Evolutionary conservation across 2,329 filamentous ascomycete species (phyloP), one percentile per base, ranked within the genome.

Genomic region (Coniochaeta hoffmannii): DNA sequence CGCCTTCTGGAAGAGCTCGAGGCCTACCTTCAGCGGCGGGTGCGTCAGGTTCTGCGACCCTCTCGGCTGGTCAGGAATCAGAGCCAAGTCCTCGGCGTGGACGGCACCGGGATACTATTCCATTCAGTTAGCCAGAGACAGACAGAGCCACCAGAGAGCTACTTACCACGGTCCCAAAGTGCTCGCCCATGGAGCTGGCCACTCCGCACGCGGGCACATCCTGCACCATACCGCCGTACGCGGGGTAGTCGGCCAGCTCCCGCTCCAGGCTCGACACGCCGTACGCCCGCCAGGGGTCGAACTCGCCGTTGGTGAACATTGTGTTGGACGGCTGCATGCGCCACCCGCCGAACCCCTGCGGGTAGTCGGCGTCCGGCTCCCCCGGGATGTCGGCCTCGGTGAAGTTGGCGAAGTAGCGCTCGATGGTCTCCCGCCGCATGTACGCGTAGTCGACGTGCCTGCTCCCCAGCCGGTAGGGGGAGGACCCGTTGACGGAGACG

Each of bases 221-320:
- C 50, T 58, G 54, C 10, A 41, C 55, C 5, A 55, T 55, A 26
- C 30, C 34, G 12, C 56, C 44, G 46, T 28, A 19, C 34, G 56
- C 56, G 3, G 56, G 34, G 15, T 12, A 36, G 15, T 36, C 57
- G 22, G 44, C 56, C 8, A n/a, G 38, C 14, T 58, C 56, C 17
- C 12, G 22, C 14, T 59, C 57, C 12, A 26, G 55, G 5, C 56
- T 58, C 6, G 53, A 35, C 32, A 55, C 54, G n/a, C 51, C 53
- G 28, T 53, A 54, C 2, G 58, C 52, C 31, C 56, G 53, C 67
- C 67, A 68, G 5, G 66, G 65, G 35, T 69, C 65, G 51, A 64
- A 63, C 56, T 68, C 60, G 54, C 66, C 66, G 32, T 65, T 59
- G 54, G 64, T 63, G 58, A 66, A 68, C 56, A 67, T 61, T 2